phyloP scores from a whole-genome alignment of 164 flowering plant species.

The Umbellularia californica region DNA sequence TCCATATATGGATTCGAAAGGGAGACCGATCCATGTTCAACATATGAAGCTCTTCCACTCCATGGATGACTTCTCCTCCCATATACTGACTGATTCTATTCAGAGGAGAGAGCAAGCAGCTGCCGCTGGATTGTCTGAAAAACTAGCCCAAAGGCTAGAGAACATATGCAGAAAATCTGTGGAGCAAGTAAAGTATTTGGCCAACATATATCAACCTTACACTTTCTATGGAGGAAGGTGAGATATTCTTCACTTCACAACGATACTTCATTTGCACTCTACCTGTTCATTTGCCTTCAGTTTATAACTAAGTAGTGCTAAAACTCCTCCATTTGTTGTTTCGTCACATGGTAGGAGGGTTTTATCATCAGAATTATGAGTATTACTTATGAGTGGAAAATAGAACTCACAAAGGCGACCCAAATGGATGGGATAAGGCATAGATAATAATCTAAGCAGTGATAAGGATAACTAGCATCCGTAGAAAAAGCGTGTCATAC shows the following conservation, averaged over 20 bases:
- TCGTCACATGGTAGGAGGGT: too few species aligned
- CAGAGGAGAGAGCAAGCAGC: conserved; percentile 32
- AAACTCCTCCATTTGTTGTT: too few species aligned
- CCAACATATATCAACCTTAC: conserved; percentile 55
- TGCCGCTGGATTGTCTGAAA: conserved; percentile 26
- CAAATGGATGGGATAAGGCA: too few species aligned
- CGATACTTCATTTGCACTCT: not conserved
- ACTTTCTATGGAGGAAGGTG: conserved; percentile 60
- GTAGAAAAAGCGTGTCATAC: too few species aligned
- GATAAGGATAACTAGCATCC: too few species aligned
- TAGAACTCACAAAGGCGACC: too few species aligned
- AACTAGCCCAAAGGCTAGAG: conserved; percentile 40
- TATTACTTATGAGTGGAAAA: too few species aligned
- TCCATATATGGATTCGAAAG: conserved; percentile 63
- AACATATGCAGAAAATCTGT: conserved; percentile 51
- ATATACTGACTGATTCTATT: conserved; percentile 53
- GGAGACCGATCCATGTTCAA: conserved; percentile 58
- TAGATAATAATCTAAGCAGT: too few species aligned
- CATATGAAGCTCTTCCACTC: conserved; percentile 64
- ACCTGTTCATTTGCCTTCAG: too few species aligned
- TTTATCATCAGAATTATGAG: too few species aligned
- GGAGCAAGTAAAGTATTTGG: conserved; percentile 79
- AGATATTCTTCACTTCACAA: not conserved
- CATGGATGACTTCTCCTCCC: conserved; percentile 70
- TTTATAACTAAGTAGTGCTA: too few species aligned